Percentiles rank a stretch among this genome's conserved stretches.
Evolutionary conservation across 768 basidiomycete genomes (phyloP).

Genomic region (Mycena galopus): DNA sequence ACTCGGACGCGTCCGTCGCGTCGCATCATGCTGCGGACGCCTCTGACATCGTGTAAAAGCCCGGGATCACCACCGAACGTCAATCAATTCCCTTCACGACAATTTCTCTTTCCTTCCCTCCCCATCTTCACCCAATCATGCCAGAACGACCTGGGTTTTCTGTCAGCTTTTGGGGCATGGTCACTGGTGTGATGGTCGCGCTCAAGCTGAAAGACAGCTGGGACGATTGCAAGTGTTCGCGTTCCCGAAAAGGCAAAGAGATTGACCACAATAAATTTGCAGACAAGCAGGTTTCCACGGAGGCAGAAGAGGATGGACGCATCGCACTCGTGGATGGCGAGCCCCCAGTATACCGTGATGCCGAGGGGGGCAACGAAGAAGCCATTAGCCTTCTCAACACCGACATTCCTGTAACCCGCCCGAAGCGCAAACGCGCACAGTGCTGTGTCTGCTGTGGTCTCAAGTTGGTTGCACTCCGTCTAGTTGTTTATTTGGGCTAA

Average conservation of each 20-base stretch:
- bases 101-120: constrained; percentile 1
- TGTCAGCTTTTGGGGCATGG: constrained; percentile 57
- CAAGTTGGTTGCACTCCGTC: constrained; percentile 50
- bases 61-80: too few species aligned
- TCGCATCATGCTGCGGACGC: too few species aligned
- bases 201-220: constrained; percentile 62
- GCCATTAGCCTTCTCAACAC: constrained; percentile 50
- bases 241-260: neutral
- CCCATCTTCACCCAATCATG: constrained; percentile 20
- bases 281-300: constrained; percentile 59
- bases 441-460: constrained; percentile 68
- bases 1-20: too few species aligned
- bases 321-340: constrained; percentile 42
- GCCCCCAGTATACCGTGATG: constrained; percentile 36
- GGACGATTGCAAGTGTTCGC: constrained; percentile 57
- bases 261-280: neutral
- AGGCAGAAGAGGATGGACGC: constrained; percentile 56
- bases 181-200: constrained; percentile 58
- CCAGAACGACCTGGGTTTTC: constrained; percentile 21
- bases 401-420: constrained; percentile 44
- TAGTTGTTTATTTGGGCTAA: neutral
- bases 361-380: constrained; percentile 43
- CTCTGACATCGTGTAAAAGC: too few species aligned
- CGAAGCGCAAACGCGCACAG: constrained; percentile 49
- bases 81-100: too few species aligned